These are phyloP conservation scores for Gossypium rotundifolium DNA, from an alignment of 345 rosid species.

Conservation along the genomic window DNA sequence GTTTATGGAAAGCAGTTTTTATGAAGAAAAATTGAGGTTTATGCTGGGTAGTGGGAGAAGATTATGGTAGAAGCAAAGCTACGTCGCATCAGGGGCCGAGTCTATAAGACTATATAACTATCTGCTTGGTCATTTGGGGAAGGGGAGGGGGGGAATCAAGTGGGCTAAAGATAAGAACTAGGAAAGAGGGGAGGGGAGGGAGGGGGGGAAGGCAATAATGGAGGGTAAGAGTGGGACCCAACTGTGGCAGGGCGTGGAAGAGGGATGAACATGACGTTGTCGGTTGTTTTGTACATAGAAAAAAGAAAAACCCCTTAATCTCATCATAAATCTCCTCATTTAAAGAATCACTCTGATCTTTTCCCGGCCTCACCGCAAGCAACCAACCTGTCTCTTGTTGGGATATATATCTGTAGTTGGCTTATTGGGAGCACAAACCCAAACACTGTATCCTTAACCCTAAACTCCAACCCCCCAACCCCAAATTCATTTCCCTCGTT, in stretches of 20 bases:
- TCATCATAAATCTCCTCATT: slow-evolving; percentile 10
- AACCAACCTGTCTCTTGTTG: slow-evolving; percentile 95
- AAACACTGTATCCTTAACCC: slow-evolving; percentile 18
- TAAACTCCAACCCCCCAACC: slow-evolving; percentile 1
- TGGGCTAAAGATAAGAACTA: slow-evolving; percentile 16
- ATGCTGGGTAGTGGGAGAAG: neutral
- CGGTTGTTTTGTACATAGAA: slow-evolving; percentile 57
- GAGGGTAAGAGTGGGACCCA: slow-evolving; percentile 35
- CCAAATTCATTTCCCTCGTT: slow-evolving; percentile 10
- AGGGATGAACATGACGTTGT: slow-evolving; percentile 97
- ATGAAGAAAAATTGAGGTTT: slow-evolving; percentile 9
- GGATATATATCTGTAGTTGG: slow-evolving; percentile 28
- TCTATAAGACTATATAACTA: neutral
- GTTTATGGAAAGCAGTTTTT: slow-evolving; percentile 4
- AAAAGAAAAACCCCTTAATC: neutral
- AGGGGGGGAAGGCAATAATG: slow-evolving; percentile 44
- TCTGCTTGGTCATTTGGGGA: slow-evolving; percentile 30
- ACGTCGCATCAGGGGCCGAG: slow-evolving; percentile 24
- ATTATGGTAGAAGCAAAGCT: neutral
- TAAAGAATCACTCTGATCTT: neutral
- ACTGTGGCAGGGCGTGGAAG: slow-evolving; percentile 86
- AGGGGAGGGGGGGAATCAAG: slow-evolving; percentile 7
- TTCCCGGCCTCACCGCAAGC: slow-evolving; percentile 73
- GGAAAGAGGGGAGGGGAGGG: slow-evolving; percentile 6
- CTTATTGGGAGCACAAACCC: slow-evolving; percentile 76